Conservation (phyloP, 1,139 yeast genomes). For the Yarrowia galli region DNA sequence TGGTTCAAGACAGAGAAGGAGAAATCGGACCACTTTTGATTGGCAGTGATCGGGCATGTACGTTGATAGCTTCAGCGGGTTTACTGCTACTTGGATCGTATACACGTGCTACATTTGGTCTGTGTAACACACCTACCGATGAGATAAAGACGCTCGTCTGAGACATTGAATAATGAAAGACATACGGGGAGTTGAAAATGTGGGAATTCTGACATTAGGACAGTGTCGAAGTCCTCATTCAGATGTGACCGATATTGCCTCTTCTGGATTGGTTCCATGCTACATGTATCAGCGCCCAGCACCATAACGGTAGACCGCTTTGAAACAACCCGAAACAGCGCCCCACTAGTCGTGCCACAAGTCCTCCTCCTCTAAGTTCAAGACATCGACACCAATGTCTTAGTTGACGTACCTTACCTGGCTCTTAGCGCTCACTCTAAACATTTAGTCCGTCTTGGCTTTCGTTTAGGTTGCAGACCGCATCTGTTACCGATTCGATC, state of each 20-base stretch:
- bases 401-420: conserved; percentile 10
- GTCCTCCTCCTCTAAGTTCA: not conserved
- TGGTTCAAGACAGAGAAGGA: too few relatives aligned
- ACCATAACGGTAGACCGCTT: too few relatives aligned
- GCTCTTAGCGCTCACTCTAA: not conserved
- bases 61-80: too few relatives aligned
- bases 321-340: not conserved
- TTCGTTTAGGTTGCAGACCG: not conserved
- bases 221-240: too few relatives aligned
- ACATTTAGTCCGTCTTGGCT: conserved; percentile 6
- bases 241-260: not conserved
- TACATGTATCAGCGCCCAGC: too few relatives aligned
- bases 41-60: too few relatives aligned
- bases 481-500: not conserved
- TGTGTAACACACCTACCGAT: not conserved
- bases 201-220: not conserved
- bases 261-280: not conserved
- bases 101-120: too few relatives aligned
- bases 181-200: not conserved
- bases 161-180: not conserved
- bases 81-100: too few relatives aligned
- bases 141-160: not conserved
- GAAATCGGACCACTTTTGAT: not conserved
- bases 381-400: conserved; percentile 15
- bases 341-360: not conserved